A percentile compares a stretch with the other conserved stretches of the same genome.
phyloP scores from a whole-genome alignment of 2,329 filamentous ascomycete genomes.

The Aspergillus nomiae region DNA sequence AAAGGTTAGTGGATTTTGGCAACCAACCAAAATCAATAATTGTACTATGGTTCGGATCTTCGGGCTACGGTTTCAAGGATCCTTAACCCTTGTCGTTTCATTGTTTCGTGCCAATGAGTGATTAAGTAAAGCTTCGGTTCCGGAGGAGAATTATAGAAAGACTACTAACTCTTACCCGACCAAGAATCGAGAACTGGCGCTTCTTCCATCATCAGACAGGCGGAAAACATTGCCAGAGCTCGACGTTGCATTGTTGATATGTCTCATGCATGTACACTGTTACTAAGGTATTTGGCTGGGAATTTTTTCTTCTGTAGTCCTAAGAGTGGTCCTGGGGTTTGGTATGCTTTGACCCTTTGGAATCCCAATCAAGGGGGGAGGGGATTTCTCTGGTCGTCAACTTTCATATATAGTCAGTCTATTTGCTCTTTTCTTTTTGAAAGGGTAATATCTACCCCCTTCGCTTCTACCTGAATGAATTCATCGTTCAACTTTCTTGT shows the following conservation, averaged over 20 bases:
- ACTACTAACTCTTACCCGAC: neutral
- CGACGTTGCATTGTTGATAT: neutral
- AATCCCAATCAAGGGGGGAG: conserved; percentile 33
- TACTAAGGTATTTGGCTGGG: neutral
- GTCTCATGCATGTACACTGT: neutral
- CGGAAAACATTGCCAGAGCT: neutral
- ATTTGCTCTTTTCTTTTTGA: neutral
- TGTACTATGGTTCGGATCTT: neutral
- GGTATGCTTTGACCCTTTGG: conserved; percentile 28
- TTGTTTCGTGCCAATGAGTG: neutral
- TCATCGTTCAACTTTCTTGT: conserved; percentile 3
- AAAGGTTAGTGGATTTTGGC: neutral
- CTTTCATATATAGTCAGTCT: neutral
- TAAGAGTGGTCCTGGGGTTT: conserved; percentile 12
- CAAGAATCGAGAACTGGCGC: neutral
- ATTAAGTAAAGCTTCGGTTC: neutral
- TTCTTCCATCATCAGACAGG: neutral
- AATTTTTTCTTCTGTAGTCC: neutral
- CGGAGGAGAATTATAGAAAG: neutral
- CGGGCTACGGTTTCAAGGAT: neutral
- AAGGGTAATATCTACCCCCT: neutral
- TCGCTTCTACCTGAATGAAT: neutral
- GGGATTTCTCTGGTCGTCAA: neutral
- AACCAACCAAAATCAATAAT: neutral
- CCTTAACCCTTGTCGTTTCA: neutral